Percentiles rank a stretch among this genome's conserved stretches.
These are phyloP conservation scores for Pulveroboletus sp. DNA, from an alignment of 768 basidiomycete genomes.

Conservation along the genomic window DNA sequence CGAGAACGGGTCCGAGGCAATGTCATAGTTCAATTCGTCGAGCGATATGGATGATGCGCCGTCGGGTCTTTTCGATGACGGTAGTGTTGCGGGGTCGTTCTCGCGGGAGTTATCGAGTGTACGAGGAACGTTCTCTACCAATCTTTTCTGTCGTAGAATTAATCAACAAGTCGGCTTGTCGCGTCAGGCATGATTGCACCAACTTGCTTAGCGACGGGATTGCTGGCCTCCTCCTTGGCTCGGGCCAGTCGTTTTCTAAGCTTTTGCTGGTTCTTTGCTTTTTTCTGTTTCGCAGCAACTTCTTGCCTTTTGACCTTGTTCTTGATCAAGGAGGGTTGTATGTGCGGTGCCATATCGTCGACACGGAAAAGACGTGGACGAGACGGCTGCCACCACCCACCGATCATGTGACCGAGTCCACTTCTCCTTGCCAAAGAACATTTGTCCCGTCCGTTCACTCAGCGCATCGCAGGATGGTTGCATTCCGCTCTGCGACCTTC, in stretches of 20 bases:
- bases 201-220: slow-evolving; percentile 78
- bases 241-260: slow-evolving; percentile 73
- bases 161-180: neutral
- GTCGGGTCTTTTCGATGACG: slow-evolving; percentile 29
- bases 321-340: slow-evolving; percentile 66
- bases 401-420: slow-evolving; percentile 16
- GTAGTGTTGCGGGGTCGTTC: slow-evolving; percentile 51
- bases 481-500: slow-evolving; percentile 21
- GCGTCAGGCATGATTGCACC: slow-evolving; percentile 15
- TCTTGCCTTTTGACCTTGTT: slow-evolving; percentile 90
- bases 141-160: slow-evolving; percentile 62
- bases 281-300: slow-evolving; percentile 64
- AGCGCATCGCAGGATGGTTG: slow-evolving; percentile 20
- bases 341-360: slow-evolving; percentile 49
- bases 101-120: slow-evolving; percentile 94
- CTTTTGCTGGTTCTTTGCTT: slow-evolving; percentile 74
- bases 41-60: slow-evolving; percentile 35
- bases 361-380: neutral
- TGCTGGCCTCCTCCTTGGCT: slow-evolving; percentile 70
- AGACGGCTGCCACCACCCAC: neutral
- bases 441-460: neutral
- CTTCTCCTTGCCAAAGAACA: neutral
- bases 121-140: slow-evolving; percentile 78
- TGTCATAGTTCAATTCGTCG: slow-evolving; percentile 62
- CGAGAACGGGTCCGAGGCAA: slow-evolving; percentile 72